phyloP scores from a whole-genome alignment of 257 asterid genomes.

The Mentha longifolia region DNA sequence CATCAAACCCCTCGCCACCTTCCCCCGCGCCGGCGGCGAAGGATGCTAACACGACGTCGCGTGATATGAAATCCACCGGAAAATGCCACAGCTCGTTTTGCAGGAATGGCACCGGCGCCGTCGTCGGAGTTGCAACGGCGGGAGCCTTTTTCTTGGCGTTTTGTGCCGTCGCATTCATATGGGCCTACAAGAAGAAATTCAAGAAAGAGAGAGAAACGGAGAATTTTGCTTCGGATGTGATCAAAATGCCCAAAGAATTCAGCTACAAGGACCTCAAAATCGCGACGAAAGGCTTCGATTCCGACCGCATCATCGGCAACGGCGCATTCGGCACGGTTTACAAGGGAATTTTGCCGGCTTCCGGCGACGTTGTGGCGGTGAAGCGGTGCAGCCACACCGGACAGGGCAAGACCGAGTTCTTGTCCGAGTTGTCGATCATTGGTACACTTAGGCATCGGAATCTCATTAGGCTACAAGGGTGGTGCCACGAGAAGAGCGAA shows the following conservation, averaged over 20 bases:
- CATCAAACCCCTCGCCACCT: slow-evolving; percentile 47
- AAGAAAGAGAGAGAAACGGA: slow-evolving; percentile 43
- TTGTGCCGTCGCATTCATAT: slow-evolving; percentile 52
- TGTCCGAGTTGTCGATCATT: slow-evolving; percentile 76
- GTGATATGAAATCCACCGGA: slow-evolving; percentile 35
- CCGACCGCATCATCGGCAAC: slow-evolving; percentile 57
- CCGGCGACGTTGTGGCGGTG: slow-evolving; percentile 71
- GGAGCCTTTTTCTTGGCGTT: slow-evolving; percentile 72
- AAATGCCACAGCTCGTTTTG: slow-evolving; percentile 63
- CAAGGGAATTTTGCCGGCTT: slow-evolving; percentile 57
- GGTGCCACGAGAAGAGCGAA: slow-evolving; percentile 91
- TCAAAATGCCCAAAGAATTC: slow-evolving; percentile 85
- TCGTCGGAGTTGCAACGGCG: slow-evolving; percentile 83
- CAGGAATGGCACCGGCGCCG: slow-evolving; percentile 62
- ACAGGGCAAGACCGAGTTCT: slow-evolving; percentile 81
- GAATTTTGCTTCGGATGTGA: slow-evolving; percentile 57
- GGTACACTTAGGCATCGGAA: slow-evolving; percentile 85
- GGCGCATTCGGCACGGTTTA: slow-evolving; percentile 93
- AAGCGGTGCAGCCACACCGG: slow-evolving; percentile 82
- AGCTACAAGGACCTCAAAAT: slow-evolving; percentile 69
- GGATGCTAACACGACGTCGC: slow-evolving; percentile 31
- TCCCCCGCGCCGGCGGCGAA: slow-evolving; percentile 44
- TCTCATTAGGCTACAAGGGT: slow-evolving; percentile 79
- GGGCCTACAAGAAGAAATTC: slow-evolving; percentile 64
- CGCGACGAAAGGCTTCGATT: slow-evolving; percentile 68